phyloP scores from a whole-genome alignment of 2,329 filamentous ascomycete species.

The Dothideomycetes sp. region DNA sequence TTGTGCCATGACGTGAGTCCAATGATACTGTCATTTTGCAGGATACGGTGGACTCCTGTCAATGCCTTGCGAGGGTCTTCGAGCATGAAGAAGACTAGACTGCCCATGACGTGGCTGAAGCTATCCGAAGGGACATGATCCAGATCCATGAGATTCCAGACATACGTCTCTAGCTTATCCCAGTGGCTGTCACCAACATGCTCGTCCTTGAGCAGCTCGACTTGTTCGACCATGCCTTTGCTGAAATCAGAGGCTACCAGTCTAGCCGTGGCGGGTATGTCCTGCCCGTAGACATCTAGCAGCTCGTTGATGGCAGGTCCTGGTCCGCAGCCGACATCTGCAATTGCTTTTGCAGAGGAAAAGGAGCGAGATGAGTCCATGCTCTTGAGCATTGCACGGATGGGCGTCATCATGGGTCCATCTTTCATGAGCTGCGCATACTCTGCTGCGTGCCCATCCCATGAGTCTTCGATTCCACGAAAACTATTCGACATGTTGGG shows the following conservation, averaged over 20 bases:
- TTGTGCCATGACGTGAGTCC: conserved; percentile 17
- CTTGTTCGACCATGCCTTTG: conserved; percentile 18
- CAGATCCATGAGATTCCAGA: conserved; percentile 18
- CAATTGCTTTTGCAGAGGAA: conserved; percentile 17
- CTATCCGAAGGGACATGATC: conserved; percentile 12
- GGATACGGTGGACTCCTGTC: conserved; percentile 15
- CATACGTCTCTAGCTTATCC: conserved; percentile 8
- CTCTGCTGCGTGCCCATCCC: not conserved
- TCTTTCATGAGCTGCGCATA: not conserved
- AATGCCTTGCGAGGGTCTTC: conserved; percentile 16
- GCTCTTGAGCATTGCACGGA: conserved; percentile 14
- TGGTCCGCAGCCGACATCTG: conserved; percentile 22
- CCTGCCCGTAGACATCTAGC: conserved; percentile 13
- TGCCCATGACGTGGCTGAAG: conserved; percentile 19
- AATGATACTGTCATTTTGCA: conserved; percentile 15
- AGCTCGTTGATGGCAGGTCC: conserved; percentile 17
- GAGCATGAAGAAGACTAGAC: conserved; percentile 22
- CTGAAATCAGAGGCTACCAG: conserved; percentile 20
- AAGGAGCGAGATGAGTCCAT: conserved; percentile 16
- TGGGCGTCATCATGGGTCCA: conserved; percentile 10
- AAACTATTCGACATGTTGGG: too few relatives aligned
- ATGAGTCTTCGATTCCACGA: too few relatives aligned
- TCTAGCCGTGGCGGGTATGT: conserved; percentile 11
- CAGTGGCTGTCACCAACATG: not conserved
- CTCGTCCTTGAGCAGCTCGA: conserved; percentile 9